These are phyloP conservation scores for Teratosphaeria zuluensis DNA, from an alignment of 2,329 filamentous ascomycete species.

Conservation along the genomic window DNA sequence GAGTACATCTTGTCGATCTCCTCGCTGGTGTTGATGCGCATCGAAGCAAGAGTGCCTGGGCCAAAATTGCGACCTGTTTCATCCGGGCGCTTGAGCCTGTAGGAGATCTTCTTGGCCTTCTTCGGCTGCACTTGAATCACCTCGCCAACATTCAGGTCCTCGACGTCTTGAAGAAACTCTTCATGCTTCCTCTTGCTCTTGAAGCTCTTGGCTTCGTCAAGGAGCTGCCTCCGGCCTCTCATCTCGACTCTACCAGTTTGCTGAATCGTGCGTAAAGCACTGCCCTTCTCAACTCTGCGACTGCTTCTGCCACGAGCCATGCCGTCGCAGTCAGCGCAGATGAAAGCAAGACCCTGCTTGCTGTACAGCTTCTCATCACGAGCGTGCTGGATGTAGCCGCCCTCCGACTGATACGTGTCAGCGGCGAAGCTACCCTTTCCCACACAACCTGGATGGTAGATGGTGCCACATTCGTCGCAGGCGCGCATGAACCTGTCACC, in stretches of 20 bases:
- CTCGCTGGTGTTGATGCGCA: background rate
- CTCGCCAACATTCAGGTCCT: background rate
- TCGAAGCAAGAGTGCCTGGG: background rate
- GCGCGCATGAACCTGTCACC: constrained; percentile 3
- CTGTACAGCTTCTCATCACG: background rate
- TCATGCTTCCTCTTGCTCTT: background rate
- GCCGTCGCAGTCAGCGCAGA: constrained; percentile 1
- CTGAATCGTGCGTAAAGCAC: background rate
- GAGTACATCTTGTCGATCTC: background rate
- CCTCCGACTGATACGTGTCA: background rate
- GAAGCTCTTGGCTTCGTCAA: background rate
- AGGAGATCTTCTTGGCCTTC: background rate
- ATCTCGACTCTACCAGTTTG: background rate
- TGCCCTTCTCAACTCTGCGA: background rate
- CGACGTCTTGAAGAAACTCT: background rate
- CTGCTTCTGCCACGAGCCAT: background rate
- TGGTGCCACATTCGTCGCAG: constrained; percentile 3
- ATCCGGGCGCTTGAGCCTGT: background rate
- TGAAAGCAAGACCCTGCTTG: background rate
- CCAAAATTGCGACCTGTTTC: background rate
- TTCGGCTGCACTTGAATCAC: background rate
- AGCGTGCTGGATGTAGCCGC: background rate
- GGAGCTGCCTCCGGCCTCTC: background rate
- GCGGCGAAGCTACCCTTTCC: constrained; percentile 1
- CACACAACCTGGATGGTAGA: constrained; percentile 7